Conservation (phyloP, 441 rosid genomes). For the Macaranga tanarius region DNA sequence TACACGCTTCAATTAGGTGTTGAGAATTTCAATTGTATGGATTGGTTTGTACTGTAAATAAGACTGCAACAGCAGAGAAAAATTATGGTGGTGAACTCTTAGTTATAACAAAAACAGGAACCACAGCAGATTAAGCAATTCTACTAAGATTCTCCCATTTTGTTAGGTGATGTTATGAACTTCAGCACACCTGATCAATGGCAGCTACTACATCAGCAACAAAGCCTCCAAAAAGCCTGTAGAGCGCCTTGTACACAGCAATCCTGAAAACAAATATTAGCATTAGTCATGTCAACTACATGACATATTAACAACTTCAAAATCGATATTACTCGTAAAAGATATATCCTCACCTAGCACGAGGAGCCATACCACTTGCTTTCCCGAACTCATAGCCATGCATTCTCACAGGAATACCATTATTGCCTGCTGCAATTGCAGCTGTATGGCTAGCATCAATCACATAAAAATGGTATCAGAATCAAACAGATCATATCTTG, state of each 20-base stretch:
- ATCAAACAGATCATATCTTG: background rate
- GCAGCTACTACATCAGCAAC: constrained; percentile 99
- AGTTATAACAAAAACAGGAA: background rate
- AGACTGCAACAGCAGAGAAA: background rate
- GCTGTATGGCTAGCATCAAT: constrained; percentile 78
- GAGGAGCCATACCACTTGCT: constrained; percentile 99
- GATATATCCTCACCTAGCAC: constrained; percentile 71
- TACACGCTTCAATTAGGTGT: background rate
- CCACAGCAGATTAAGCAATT: constrained; percentile 1
- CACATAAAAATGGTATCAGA: constrained; percentile 23
- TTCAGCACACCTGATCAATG: constrained; percentile 75
- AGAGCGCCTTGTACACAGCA: constrained; percentile 97
- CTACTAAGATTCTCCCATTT: background rate
- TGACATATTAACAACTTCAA: constrained; percentile 1
- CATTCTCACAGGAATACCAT: constrained; percentile 91
- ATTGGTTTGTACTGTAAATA: background rate
- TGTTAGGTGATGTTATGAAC: background rate
- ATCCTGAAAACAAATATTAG: constrained; percentile 51
- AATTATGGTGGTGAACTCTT: background rate
- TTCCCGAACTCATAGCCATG: constrained; percentile 94
- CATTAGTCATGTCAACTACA: constrained; percentile 13
- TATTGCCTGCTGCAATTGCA: constrained; percentile 98
- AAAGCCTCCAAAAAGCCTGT: constrained; percentile 94
- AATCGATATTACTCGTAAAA: constrained; percentile 14
- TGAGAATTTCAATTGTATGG: background rate